Evolutionary conservation across 208 protist genomes (phyloP).

Genomic region (Acanthamoeba triangularis): DNA sequence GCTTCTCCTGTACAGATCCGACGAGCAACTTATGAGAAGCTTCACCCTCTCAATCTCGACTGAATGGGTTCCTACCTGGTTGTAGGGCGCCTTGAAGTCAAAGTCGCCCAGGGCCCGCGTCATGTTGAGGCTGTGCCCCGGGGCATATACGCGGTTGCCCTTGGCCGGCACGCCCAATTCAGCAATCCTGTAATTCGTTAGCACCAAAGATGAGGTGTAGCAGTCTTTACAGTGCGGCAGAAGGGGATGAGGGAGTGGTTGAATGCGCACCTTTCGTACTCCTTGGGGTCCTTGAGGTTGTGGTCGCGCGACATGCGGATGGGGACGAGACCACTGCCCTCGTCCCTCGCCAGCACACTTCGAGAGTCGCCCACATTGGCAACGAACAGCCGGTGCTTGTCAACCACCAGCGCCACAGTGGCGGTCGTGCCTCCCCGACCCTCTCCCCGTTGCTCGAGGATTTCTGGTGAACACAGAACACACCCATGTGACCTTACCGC

Average conservation of each 20-base stretch:
- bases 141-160: conserved; percentile 5
- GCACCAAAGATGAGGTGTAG: too few species aligned
- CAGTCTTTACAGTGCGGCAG: too few species aligned
- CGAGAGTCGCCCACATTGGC: conserved; percentile 22
- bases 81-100: conserved; percentile 44
- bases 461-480: not conserved
- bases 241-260: not conserved
- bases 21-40: too few species aligned
- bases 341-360: not conserved
- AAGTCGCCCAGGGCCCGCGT: not conserved
- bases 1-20: not conserved
- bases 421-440: not conserved
- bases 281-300: not conserved
- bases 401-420: not conserved
- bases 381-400: not conserved
- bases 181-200: not conserved
- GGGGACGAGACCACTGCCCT: not conserved
- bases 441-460: not conserved
- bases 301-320: conserved; percentile 28
- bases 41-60: too few species aligned
- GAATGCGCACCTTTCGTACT: not conserved
- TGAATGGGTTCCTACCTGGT: not conserved
- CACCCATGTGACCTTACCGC: too few species aligned
- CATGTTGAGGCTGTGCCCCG: conserved; percentile 12
- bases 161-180: not conserved